Evolutionary conservation across 768 basidiomycete species (phyloP).

Genomic region (Tylopilus subfusipes): DNA sequence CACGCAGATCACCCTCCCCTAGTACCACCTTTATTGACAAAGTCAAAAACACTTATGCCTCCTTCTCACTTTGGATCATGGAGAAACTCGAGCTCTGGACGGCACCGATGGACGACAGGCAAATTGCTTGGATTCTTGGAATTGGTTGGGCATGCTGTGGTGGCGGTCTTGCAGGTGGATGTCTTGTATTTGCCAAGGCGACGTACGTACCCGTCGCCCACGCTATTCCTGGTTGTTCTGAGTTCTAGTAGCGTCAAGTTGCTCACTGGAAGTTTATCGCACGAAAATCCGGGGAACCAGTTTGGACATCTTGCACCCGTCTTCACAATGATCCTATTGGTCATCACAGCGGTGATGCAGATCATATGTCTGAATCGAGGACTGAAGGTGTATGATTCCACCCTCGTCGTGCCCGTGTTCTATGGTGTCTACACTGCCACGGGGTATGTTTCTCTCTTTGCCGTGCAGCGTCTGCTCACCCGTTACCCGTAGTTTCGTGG

Average conservation of each 20-base stretch:
- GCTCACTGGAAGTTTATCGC: constrained; percentile 70
- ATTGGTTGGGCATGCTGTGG: constrained; percentile 94
- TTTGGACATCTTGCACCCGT: constrained; percentile 80
- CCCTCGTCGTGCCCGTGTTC: constrained; percentile 90
- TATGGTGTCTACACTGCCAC: constrained; percentile 89
- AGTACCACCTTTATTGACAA: constrained; percentile 31
- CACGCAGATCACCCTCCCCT: constrained; percentile 20
- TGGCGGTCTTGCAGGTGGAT: constrained; percentile 85
- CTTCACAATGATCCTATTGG: constrained; percentile 61
- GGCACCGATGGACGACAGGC: constrained; percentile 76
- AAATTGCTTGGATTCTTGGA: constrained; percentile 86
- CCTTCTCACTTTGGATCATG: constrained; percentile 49
- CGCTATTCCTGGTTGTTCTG: constrained; percentile 1
- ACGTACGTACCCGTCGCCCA: constrained; percentile 21
- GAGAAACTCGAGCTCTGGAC: constrained; percentile 73
- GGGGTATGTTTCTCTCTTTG: constrained; percentile 47
- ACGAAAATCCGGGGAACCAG: constrained; percentile 81
- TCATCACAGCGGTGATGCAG: constrained; percentile 78
- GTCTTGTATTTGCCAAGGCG: constrained; percentile 76
- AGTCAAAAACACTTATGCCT: constrained; percentile 41
- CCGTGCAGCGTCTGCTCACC: constrained; percentile 4
- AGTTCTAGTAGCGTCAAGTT: constrained; percentile 62
- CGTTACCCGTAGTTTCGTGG: constrained; percentile 44
- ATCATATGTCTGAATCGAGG: constrained; percentile 91
- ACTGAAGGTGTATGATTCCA: constrained; percentile 86